These are phyloP conservation scores for Corchorus olitorius DNA, from an alignment of 345 rosid species.

Conservation along the genomic window DNA sequence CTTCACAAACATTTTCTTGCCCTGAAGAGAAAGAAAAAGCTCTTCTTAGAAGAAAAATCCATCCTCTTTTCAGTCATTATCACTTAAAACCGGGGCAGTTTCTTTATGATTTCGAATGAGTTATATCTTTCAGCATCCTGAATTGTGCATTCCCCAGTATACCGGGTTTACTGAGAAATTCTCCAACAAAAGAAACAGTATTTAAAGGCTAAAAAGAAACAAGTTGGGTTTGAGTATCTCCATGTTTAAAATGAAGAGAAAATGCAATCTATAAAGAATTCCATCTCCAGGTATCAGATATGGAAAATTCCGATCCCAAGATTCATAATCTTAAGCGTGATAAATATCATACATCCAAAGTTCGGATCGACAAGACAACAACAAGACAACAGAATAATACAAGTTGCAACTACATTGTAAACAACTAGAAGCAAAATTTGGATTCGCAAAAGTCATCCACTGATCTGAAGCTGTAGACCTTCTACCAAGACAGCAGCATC, in stretches of 20 bases:
- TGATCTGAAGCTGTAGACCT: constrained; percentile 11
- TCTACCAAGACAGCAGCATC: constrained; percentile 26
- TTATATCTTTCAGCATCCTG: neutral
- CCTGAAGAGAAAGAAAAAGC: neutral
- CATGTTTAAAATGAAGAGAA: neutral
- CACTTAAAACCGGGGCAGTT: neutral
- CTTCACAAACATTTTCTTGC: neutral
- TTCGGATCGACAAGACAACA: constrained; percentile 33
- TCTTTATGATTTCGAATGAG: neutral
- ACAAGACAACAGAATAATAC: constrained; percentile 38
- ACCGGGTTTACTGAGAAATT: no score
- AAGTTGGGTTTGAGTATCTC: neutral
- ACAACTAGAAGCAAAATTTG: constrained; percentile 29
- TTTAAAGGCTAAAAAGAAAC: no score
- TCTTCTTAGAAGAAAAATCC: neutral
- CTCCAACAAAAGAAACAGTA: neutral
- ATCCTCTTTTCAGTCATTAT: neutral
- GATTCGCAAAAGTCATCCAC: constrained; percentile 21
- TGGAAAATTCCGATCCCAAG: constrained; percentile 6
- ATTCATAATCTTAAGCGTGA: neutral
- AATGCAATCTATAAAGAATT: neutral
- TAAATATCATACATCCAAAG: constrained; percentile 21
- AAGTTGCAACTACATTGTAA: constrained; percentile 30
- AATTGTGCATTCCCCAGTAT: neutral
- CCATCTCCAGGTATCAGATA: neutral